Conservation (phyloP, 768 basidiomycete genomes). For the Russula olivacea region DNA sequence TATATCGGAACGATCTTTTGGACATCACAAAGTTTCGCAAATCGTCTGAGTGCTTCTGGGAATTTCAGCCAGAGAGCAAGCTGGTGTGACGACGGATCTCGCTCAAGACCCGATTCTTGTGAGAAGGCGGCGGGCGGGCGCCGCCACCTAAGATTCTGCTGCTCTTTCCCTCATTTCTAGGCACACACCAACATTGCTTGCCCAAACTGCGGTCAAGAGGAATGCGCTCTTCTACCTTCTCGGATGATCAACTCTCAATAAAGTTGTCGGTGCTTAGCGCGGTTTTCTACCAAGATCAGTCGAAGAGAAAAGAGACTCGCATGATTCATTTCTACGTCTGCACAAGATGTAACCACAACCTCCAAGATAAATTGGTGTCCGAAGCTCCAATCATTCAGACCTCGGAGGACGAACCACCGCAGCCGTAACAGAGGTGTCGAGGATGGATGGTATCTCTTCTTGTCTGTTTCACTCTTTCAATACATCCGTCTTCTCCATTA, state of each 20-base stretch:
- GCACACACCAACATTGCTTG: constrained; percentile 82
- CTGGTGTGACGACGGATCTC: constrained; percentile 84
- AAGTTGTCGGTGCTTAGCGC: constrained; percentile 48
- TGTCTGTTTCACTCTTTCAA: background rate
- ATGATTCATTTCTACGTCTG: too few species aligned
- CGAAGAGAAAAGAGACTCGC: too few species aligned
- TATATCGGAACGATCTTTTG: too few species aligned
- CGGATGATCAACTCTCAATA: background rate
- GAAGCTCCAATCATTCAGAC: constrained; percentile 33
- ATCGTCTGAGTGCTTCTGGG: too few species aligned
- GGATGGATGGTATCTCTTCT: background rate
- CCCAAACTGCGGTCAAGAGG: constrained; percentile 74
- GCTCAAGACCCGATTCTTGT: constrained; percentile 88
- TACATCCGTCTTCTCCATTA: background rate
- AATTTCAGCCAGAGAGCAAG: constrained; percentile 63
- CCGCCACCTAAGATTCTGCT: too few species aligned
- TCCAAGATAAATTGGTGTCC: too few species aligned
- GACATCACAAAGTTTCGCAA: too few species aligned
- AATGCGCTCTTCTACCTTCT: constrained; percentile 39
- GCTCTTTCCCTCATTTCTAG: constrained; percentile 33
- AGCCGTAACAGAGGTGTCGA: background rate
- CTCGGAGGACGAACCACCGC: constrained; percentile 26
- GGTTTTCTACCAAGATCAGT: constrained; percentile 92
- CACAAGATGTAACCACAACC: too few species aligned
- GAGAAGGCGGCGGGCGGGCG: too few species aligned